Evolutionary conservation across 768 basidiomycete genomes (phyloP).

Genomic region (Collybia nuda): DNA sequence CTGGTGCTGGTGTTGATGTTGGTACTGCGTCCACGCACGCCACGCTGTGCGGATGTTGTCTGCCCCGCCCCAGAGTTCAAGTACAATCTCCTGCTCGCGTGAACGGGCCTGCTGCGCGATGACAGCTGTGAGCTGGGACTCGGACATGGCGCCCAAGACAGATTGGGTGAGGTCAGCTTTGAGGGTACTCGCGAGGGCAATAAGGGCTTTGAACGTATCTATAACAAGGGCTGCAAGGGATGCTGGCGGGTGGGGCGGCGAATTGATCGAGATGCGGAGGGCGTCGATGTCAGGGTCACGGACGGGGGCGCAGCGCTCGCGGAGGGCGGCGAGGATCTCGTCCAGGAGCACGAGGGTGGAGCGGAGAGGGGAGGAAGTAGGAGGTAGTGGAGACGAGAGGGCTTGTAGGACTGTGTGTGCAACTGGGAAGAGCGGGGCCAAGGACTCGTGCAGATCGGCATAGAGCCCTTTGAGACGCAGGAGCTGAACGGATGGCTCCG

Average conservation of each 20-base stretch:
- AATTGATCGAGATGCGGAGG: constrained; percentile 28
- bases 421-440: constrained; percentile 60
- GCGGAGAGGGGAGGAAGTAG: constrained; percentile 66
- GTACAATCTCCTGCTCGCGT: constrained; percentile 54
- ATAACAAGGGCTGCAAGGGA: constrained; percentile 48
- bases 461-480: constrained; percentile 58
- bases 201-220: constrained; percentile 43
- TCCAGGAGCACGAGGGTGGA: constrained; percentile 54
- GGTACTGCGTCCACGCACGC: constrained; percentile 28
- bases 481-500: constrained; percentile 59
- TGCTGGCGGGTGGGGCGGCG: constrained; percentile 19
- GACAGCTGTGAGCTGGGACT: constrained; percentile 51
- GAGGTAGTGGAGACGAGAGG: constrained; percentile 60
- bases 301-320: constrained; percentile 65
- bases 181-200: constrained; percentile 61
- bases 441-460: constrained; percentile 46
- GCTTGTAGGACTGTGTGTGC: constrained; percentile 47
- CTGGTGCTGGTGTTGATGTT: neutral
- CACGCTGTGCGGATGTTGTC: constrained; percentile 28
- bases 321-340: constrained; percentile 51
- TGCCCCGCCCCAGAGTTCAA: constrained; percentile 46
- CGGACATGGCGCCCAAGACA: constrained; percentile 64
- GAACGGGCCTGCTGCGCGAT: constrained; percentile 52
- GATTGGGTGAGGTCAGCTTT: constrained; percentile 68
- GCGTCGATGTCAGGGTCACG: constrained; percentile 56